A percentile compares a stretch with the other conserved stretches of the same genome.
Conservation (phyloP, 2,329 filamentous ascomycete species). For the Penicillium sumatraense region DNA sequence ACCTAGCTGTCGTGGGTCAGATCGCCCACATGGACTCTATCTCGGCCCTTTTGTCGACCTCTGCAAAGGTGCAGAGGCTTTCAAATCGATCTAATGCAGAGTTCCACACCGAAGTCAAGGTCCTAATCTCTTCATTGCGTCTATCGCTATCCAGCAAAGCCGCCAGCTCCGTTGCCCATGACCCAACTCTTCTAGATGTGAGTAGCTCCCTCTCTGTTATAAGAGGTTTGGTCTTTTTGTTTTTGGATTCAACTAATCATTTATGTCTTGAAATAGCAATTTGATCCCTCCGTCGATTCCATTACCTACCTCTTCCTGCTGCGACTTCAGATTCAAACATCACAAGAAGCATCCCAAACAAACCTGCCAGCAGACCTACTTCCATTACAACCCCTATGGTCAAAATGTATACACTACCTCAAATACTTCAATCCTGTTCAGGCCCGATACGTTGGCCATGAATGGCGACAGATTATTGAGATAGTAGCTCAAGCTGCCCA, state of each 20-base stretch:
- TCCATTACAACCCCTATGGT: conserved; percentile 55
- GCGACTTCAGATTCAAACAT: conserved; percentile 50
- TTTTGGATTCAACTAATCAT: neutral
- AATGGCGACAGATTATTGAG: conserved; percentile 46
- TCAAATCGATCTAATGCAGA: conserved; percentile 40
- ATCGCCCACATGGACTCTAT: conserved; percentile 17
- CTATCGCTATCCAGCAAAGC: conserved; percentile 40
- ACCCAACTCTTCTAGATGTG: conserved; percentile 42
- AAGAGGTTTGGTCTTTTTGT: no score
- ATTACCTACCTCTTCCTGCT: conserved; percentile 64
- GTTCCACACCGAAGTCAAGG: conserved; percentile 50
- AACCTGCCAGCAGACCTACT: conserved; percentile 44
- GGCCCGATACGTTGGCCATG: conserved; percentile 47
- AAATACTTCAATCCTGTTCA: conserved; percentile 57
- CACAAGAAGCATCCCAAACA: conserved; percentile 40
- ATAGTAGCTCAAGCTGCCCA: conserved; percentile 38
- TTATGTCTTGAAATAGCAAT: conserved; percentile 14
- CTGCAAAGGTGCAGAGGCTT: conserved; percentile 38
- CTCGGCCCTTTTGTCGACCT: conserved; percentile 18
- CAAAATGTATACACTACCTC: conserved; percentile 55
- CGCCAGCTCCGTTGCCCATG: conserved; percentile 31
- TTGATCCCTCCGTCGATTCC: conserved; percentile 63
- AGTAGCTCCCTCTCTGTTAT: conserved; percentile 14
- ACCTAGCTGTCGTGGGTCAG: neutral
- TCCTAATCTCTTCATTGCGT: conserved; percentile 44